Evolutionary conservation across 2,329 filamentous ascomycete species (phyloP).

Genomic region (Claviceps maximensis): DNA sequence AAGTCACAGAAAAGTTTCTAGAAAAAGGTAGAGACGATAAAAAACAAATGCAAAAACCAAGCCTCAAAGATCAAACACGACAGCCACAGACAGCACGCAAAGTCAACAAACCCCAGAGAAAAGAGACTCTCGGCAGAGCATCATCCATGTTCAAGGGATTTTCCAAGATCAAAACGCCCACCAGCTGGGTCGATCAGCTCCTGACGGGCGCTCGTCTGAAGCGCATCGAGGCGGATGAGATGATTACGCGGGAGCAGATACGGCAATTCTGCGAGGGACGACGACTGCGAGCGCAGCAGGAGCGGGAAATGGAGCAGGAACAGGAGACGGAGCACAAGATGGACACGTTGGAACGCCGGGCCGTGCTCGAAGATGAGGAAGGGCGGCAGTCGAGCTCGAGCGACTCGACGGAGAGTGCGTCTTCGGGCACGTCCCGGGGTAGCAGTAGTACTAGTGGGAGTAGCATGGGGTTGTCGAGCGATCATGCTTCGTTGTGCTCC

Average conservation of each 20-base stretch:
- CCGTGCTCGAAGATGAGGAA: too few relatives aligned
- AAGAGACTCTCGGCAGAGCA: background rate
- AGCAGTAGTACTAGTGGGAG: background rate
- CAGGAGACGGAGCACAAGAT: background rate
- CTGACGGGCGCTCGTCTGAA: constrained; percentile 41
- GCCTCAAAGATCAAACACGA: background rate
- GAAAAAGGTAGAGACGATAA: too few relatives aligned
- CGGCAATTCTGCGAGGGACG: background rate
- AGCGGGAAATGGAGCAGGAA: background rate
- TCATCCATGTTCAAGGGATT: background rate
- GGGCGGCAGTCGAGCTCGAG: constrained; percentile 2
- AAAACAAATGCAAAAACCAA: background rate
- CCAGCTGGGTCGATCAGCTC: constrained; percentile 44
- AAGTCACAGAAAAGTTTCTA: too few relatives aligned
- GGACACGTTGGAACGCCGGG: too few relatives aligned
- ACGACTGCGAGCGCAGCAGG: background rate
- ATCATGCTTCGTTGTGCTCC: background rate
- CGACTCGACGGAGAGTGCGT: background rate
- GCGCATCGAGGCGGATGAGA: constrained; percentile 44
- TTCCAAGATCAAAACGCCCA: constrained; percentile 9
- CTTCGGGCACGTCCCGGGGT: background rate
- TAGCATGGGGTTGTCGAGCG: background rate
- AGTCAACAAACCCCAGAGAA: background rate
- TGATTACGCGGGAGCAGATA: constrained; percentile 16
- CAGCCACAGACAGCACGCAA: background rate